These are phyloP conservation scores for Stagonosporopsis cucurbitacearum DNA, from an alignment of 2,329 filamentous ascomycete species.

Conservation along the genomic window DNA sequence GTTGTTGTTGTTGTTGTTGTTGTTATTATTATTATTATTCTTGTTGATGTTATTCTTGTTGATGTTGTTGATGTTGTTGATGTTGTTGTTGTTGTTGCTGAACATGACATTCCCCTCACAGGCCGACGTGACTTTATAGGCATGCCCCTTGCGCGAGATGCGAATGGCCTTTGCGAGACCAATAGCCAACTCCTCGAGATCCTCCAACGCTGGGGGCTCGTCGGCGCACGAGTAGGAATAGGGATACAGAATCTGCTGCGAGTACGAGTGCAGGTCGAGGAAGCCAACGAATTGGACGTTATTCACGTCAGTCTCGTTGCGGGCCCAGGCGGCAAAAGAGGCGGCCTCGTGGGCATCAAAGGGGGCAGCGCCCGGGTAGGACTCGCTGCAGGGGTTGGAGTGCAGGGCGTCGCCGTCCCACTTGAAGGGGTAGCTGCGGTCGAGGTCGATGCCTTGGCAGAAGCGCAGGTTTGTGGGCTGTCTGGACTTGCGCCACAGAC, in stretches of 20 bases:
- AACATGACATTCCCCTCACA: conserved; percentile 77
- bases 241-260: conserved; percentile 91
- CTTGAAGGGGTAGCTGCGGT: conserved; percentile 82
- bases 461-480: conserved; percentile 82
- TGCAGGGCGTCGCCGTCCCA: conserved; percentile 73
- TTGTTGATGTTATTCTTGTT: too few species aligned
- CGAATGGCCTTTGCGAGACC: conserved; percentile 90
- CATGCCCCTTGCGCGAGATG: conserved; percentile 75
- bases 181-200: conserved; percentile 86
- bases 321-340: conserved; percentile 80
- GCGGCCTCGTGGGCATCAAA: conserved; percentile 84
- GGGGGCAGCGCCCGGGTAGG: conserved; percentile 80
- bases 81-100: conserved; percentile 9
- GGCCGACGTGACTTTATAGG: conserved; percentile 73
- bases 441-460: conserved; percentile 87
- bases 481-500: conserved; percentile 93
- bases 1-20: conserved; percentile 24
- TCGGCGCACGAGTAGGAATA: conserved; percentile 84
- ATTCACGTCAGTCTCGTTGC: conserved; percentile 73
- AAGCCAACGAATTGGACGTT: conserved; percentile 82
- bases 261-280: conserved; percentile 92
- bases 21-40: not conserved
- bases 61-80: too few species aligned
- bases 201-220: conserved; percentile 85
- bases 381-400: conserved; percentile 87